phyloP scores from a whole-genome alignment of 495 filamentous ascomycete genomes.

The Penicillium cataractarum region DNA sequence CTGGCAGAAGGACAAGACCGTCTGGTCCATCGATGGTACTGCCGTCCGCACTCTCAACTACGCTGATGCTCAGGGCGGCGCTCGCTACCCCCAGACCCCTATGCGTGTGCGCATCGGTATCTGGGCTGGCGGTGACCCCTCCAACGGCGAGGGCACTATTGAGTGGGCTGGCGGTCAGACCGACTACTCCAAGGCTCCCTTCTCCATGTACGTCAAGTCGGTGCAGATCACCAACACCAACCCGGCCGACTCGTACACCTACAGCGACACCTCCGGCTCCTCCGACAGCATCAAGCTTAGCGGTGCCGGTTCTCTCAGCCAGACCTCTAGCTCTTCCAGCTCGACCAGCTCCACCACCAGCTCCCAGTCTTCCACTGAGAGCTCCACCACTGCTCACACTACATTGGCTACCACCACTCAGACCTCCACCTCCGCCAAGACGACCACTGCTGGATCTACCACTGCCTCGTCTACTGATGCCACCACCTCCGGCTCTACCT shows the following conservation, averaged over 20 bases:
- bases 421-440: conserved; percentile 17
- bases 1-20: conserved; percentile 74
- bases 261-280: conserved; percentile 63
- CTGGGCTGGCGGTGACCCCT: conserved; percentile 83
- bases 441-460: conserved; percentile 19
- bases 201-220: conserved; percentile 74
- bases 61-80: conserved; percentile 62
- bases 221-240: conserved; percentile 44
- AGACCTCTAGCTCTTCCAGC: conserved; percentile 15
- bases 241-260: conserved; percentile 64
- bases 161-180: conserved; percentile 82
- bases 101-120: conserved; percentile 84
- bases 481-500: conserved; percentile 25
- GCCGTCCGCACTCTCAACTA: conserved; percentile 68
- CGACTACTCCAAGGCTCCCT: conserved; percentile 74
- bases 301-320: conserved; percentile 20
- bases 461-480: conserved; percentile 17
- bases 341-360: conserved; percentile 19
- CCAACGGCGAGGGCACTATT: conserved; percentile 62
- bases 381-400: conserved; percentile 20
- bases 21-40: conserved; percentile 79
- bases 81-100: conserved; percentile 89
- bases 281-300: conserved; percentile 73
- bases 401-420: conserved; percentile 10
- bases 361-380: conserved; percentile 18